Evolutionary conservation across 441 rosid genomes (phyloP), one percentile per base, ranked within the genome.

Genomic region (Pelargonium citronellum): DNA sequence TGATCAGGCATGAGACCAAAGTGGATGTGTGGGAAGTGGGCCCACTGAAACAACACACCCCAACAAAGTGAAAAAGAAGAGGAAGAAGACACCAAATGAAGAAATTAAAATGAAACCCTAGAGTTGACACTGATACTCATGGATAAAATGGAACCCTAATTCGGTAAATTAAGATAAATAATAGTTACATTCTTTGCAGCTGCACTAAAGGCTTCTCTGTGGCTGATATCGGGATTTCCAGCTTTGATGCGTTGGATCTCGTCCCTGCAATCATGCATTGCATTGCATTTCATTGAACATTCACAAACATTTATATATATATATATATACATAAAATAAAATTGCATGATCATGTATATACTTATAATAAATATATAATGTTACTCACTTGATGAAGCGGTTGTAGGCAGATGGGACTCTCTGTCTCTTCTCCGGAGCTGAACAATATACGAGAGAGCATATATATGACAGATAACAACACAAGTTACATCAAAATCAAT

Each of bases 371-470:
- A 11, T 55, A 17, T 19, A 61, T 15, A 3, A 69, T 55, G 55
- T 27, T n/a, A 76, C 95, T 86, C 75, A 94, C 97, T 91, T 94
- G 86, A 94, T 91, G 83, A 94, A 94, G 80, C 99, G 91, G 84
- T 93, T 93, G 86, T 93, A 93, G 66, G 98, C 98, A 44, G 98
- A 93, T 78, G 98, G 98, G 86, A 93, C 96, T 89, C 98, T 87
- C 84, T 91, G 97, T 84, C 98, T 83, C 88, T 93, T 93, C 85
- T 93, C 97, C 47, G 98, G 98, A 72, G 96, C 98, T 93, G 97
- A 68, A 74, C 73, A 75, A 75, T 43, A 53, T 27, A 27, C 30
- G 30, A 27, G 30, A 27, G 3, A 27, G 30, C 3, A 27, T 27
- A 27, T 27, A 27, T 27, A 27, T 63, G 76, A 78, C 73, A 79